phyloP scores from a whole-genome alignment of 1,284 basidiomycete species.

The Entoloma clypeatum region DNA sequence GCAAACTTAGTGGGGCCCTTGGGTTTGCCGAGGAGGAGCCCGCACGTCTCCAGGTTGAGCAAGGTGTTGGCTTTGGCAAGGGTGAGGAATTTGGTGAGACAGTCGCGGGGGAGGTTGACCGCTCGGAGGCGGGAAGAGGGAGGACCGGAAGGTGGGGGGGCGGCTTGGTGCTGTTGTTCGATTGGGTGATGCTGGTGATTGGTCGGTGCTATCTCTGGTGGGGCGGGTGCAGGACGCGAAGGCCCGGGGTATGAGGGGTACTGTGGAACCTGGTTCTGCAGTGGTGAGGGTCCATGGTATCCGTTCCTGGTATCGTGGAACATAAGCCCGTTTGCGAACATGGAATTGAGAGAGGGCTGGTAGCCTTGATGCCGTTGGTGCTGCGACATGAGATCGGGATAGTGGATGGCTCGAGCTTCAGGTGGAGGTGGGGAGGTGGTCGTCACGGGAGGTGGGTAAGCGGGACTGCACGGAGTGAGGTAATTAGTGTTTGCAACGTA shows the following conservation, averaged over 20 bases:
- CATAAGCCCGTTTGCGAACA: constrained; percentile 31
- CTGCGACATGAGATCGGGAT: constrained; percentile 63
- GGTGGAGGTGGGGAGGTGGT: constrained; percentile 58
- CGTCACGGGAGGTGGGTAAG: constrained; percentile 47
- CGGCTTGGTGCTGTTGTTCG: constrained; percentile 26
- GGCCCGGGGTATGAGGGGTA: constrained; percentile 24
- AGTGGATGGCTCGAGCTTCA: constrained; percentile 40
- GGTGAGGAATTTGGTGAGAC: constrained; percentile 67
- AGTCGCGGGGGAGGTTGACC: constrained; percentile 65
- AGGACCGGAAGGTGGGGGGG: constrained; percentile 24
- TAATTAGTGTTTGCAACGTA: constrained; percentile 3
- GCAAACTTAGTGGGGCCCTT: constrained; percentile 57
- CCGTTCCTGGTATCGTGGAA: constrained; percentile 16
- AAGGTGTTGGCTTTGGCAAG: constrained; percentile 51
- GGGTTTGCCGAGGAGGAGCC: constrained; percentile 50
- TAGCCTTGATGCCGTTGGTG: constrained; percentile 72
- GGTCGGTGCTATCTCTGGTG: constrained; percentile 20
- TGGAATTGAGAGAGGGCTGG: constrained; percentile 39
- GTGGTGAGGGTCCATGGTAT: constrained; percentile 14
- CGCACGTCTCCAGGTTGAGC: constrained; percentile 47
- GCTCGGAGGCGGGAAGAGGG: constrained; percentile 43
- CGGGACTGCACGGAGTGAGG: constrained; percentile 8
- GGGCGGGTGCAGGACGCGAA: constrained; percentile 28
- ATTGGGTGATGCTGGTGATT: constrained; percentile 24
- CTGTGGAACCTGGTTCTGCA: constrained; percentile 17